Evolutionary conservation across 495 filamentous ascomycete genomes (phyloP), one percentile per base, ranked within the genome.

Genomic region (Xylaria cubensis): DNA sequence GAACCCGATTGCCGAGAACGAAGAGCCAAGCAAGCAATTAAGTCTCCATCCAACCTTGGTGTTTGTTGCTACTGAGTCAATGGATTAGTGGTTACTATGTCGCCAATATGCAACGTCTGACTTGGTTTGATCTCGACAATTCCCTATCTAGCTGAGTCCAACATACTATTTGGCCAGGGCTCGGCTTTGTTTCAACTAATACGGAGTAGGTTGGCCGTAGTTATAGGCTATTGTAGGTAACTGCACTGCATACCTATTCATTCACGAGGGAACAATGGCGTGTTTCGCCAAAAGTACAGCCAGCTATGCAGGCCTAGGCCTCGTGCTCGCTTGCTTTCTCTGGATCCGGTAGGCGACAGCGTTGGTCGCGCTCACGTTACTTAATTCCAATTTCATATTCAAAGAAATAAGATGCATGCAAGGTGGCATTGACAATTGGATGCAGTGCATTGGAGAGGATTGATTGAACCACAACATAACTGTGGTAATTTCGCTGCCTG

Each of bases 401-500:
- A 10, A 41, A 24, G 50, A 42, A 42, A 29, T 19, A 53, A 15
- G 65, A 39, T n/a, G 64, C 64, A 53, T 44, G 50, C 65, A 56
- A 56, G 29, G 50, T 56, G 65, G 36, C 19, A 64, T 64, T 44
- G 61, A 64, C 13, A 62, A 36, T 39, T 41, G 36, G 59, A 39
- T n/a, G 55, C 26, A 62, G 36, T 39, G 36, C 32, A 62, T 62
- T 21, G 36, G 36, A 13, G n/a, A 64, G 36, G 61, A 64, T 44
- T 44, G 39, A 42, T 19, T 44, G 21, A 29, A 42, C 10, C 12
- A 21, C 51, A 53, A 24, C 10, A 55, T 55, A 56, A 32, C 53
- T 26, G 9, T 12, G 62, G n/a, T 67, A 67, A 67, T 56, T 67
- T 67, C 12, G 65, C 29, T 67, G 65, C 50, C 64, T 67, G n/a